Percentiles rank a stretch among this genome's conserved stretches.
Conservation (phyloP, 106 monocot species). For the Apostasia ramifera region DNA sequence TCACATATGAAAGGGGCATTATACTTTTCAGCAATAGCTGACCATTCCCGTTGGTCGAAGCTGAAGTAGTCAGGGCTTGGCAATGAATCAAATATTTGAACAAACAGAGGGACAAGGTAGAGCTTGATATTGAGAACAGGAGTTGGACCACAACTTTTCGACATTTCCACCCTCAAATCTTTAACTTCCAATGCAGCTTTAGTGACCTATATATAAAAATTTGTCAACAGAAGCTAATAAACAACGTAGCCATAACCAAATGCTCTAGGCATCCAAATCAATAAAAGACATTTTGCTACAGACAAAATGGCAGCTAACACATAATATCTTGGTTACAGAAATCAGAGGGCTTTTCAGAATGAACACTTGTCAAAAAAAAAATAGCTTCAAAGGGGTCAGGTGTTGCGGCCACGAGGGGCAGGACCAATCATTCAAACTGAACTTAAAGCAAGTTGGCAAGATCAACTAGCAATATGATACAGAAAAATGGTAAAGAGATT, state of each 20-base stretch:
- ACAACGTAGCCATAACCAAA: background rate
- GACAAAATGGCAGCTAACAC: no score
- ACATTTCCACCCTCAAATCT: conserved; percentile 61
- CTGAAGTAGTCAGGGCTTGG: conserved; percentile 23
- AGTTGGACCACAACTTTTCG: conserved; percentile 55
- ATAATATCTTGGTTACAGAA: no score
- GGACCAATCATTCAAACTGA: no score
- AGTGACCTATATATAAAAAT: conserved; percentile 42
- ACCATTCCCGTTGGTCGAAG: conserved; percentile 34
- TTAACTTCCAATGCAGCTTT: conserved; percentile 71
- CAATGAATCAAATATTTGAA: conserved; percentile 38
- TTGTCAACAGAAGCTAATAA: conserved; percentile 1
- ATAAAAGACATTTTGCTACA: no score
- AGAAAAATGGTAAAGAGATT: no score
- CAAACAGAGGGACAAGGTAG: conserved; percentile 49
- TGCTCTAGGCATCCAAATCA: no score
- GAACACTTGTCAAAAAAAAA: no score
- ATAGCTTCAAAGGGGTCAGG: no score
- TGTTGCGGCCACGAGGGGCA: no score
- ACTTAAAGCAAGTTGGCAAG: no score
- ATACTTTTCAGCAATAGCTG: conserved; percentile 21
- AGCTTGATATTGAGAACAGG: conserved; percentile 56
- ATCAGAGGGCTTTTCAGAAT: no score
- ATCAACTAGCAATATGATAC: no score
- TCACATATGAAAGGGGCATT: conserved; percentile 59